Base-by-base conservation (phyloP, 495 filamentous ascomycete species). In the Hypoxylon fuscum region DNA sequence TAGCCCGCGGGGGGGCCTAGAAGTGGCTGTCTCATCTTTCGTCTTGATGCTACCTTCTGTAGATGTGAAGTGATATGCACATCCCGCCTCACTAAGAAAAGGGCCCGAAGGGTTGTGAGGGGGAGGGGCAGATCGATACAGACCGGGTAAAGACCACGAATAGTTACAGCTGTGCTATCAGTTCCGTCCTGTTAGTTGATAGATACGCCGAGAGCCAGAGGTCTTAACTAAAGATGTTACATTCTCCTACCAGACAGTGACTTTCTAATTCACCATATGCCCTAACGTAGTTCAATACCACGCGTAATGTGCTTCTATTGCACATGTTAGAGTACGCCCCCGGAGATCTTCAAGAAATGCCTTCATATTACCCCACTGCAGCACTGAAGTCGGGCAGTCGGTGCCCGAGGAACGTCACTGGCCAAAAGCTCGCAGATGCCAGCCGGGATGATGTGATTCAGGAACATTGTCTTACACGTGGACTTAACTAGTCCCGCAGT, bases 391-490 rank as follows among this genome's bases (percentile, higher is more conserved):
- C 45, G 60, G 60, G 60, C 21, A 62, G 44, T 57, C 59, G 59
- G 61, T 64, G 22, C 10, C 55, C 55, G 55, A 59, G 14, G 22
- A 12, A 59, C 35, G 37, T 54, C 43, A 64, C 41, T 59, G 62
- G 62, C 55, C 21, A 21, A 54, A 48, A 53, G 18, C 12, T 22
- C 5, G 1, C 15, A 23, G 29, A 15, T 57, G 35, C 15, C n/a
- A n/a, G 31, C 40, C 46, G 46, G 40, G 43, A 62, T 46, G 52
- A 52, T 52, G 38, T 21, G 59, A 57, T 61, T 56, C 40, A 55
- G 27, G 41, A 12, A 46, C 52, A 46, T 25, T 5, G 17, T 11
- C 10, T 55, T 27, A 27, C 25, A 27, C 25, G 25, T 27, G 25
- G 25, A 27, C n/a, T 27, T 4, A 27, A 27, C 7, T 35, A 35